Evolutionary conservation across 2,329 filamentous ascomycete genomes (phyloP).

Genomic region (Curvularia eragrostidis): DNA sequence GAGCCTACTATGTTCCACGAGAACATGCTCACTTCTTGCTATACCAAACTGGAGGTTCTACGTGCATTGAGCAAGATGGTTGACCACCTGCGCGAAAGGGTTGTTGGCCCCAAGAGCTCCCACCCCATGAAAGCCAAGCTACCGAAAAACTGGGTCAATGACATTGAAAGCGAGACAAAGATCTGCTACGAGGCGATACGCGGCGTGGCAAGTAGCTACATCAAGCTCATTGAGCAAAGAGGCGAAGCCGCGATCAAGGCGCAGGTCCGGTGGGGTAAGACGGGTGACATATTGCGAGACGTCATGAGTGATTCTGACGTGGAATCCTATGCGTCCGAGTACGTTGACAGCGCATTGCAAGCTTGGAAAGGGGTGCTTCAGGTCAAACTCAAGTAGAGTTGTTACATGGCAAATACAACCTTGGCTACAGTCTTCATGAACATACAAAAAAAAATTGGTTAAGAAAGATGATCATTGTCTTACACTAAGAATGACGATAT

Average conservation of each 20-base stretch:
- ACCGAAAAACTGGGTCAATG: slow-evolving; percentile 23
- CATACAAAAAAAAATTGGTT: not conserved
- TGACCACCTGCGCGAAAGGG: slow-evolving; percentile 25
- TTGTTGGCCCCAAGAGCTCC: slow-evolving; percentile 25
- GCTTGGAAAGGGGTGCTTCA: slow-evolving; percentile 40
- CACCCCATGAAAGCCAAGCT: slow-evolving; percentile 25
- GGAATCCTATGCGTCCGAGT: slow-evolving; percentile 36
- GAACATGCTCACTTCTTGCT: slow-evolving; percentile 31
- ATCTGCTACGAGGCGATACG: slow-evolving; percentile 24
- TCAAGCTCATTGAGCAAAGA: slow-evolving; percentile 27
- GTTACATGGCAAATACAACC: not conserved
- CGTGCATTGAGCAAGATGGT: slow-evolving; percentile 22
- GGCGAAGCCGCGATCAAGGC: slow-evolving; percentile 32
- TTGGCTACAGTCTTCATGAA: not conserved
- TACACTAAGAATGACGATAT: not conserved
- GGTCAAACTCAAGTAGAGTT: slow-evolving; percentile 44
- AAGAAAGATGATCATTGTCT: not conserved
- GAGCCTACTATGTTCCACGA: slow-evolving; percentile 32
- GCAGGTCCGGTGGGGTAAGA: slow-evolving; percentile 31
- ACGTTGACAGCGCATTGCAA: slow-evolving; percentile 42
- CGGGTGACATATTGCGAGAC: slow-evolving; percentile 29
- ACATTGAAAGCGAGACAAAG: slow-evolving; percentile 20
- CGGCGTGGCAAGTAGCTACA: slow-evolving; percentile 24
- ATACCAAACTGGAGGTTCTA: slow-evolving; percentile 34
- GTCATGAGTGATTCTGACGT: slow-evolving; percentile 35